A percentile compares a stretch with the other conserved stretches of the same genome.
phyloP scores from a whole-genome alignment of 2,329 filamentous ascomycete genomes.

The Ceratocystiopsis brevicomis region DNA sequence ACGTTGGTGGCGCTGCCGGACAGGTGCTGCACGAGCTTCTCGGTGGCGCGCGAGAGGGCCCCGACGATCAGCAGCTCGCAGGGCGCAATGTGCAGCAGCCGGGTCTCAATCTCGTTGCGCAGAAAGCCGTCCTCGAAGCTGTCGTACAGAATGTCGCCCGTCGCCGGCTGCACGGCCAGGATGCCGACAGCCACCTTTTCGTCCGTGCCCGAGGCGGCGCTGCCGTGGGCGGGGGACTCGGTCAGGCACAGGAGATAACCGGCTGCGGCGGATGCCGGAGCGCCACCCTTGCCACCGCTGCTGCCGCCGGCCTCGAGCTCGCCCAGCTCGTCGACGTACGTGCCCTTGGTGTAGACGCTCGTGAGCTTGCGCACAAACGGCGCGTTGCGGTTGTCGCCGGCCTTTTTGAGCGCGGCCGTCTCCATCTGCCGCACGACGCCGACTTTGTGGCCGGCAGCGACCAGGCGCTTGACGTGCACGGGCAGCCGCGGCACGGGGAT shows the following conservation, averaged over 20 bases:
- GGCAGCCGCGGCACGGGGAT: conserved; percentile 82
- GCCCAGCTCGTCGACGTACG: conserved; percentile 86
- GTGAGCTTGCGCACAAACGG: conserved; percentile 87
- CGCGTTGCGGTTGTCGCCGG: conserved; percentile 79
- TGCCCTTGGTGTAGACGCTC: conserved; percentile 94
- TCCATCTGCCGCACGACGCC: conserved; percentile 88
- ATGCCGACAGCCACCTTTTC: conserved; percentile 87
- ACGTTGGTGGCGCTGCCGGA: conserved; percentile 80
- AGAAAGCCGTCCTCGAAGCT: conserved; percentile 95
- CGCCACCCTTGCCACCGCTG: conserved; percentile 11
- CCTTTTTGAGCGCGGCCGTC: conserved; percentile 89
- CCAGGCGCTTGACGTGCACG: conserved; percentile 84
- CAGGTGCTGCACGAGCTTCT: conserved; percentile 79
- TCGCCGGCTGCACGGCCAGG: conserved; percentile 84
- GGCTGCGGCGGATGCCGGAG: conserved; percentile 27
- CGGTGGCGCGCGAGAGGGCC: conserved; percentile 71
- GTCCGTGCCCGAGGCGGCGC: conserved; percentile 54
- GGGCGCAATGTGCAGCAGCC: conserved; percentile 85
- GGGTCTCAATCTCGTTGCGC: conserved; percentile 86
- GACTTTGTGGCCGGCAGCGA: conserved; percentile 86
- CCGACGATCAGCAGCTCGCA: conserved; percentile 92
- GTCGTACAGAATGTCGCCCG: conserved; percentile 90
- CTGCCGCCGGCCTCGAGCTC: conserved; percentile 41
- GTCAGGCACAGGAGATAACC: conserved; percentile 92
- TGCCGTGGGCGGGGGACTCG: conserved; percentile 42